phyloP scores from a whole-genome alignment of 2,329 filamentous ascomycete species.

The Penicillium sp. region DNA sequence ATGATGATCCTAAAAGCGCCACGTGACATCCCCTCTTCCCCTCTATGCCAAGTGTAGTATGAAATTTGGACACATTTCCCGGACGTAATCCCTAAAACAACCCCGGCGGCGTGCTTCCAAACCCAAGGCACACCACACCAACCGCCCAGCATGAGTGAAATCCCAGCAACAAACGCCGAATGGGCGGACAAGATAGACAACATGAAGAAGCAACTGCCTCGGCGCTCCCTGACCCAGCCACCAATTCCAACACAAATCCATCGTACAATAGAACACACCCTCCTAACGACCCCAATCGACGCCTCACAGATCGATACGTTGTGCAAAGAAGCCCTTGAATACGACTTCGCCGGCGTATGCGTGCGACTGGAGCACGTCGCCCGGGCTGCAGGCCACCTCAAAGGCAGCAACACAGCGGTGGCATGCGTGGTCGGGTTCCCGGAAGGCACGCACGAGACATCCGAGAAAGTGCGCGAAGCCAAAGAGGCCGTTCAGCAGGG shows the following conservation, averaged over 20 bases:
- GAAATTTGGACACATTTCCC: neutral
- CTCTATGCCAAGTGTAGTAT: neutral
- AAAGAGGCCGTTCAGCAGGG: conserved; percentile 49
- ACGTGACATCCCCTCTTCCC: conserved; percentile 17
- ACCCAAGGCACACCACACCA: neutral
- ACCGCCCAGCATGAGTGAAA: conserved; percentile 21
- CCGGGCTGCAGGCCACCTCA: conserved; percentile 49
- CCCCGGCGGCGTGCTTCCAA: neutral
- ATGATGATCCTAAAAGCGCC: conserved; percentile 11
- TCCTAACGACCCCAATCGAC: conserved; percentile 43
- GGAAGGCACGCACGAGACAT: conserved; percentile 54
- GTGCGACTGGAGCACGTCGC: conserved; percentile 55
- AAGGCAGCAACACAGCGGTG: conserved; percentile 46
- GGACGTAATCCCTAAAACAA: neutral
- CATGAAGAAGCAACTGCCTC: conserved; percentile 27
- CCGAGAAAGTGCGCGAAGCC: conserved; percentile 53
- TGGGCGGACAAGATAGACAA: conserved; percentile 33
- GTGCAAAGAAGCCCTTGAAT: conserved; percentile 53
- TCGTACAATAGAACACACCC: conserved; percentile 44
- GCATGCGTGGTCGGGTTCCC: conserved; percentile 61
- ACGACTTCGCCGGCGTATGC: conserved; percentile 52
- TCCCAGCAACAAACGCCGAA: conserved; percentile 33
- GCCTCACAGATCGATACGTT: conserved; percentile 51
- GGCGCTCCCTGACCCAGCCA: conserved; percentile 21
- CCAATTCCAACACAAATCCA: conserved; percentile 29